These are phyloP conservation scores for Artemisia annua DNA, from an alignment of 129 eudicot species.

Conservation along the genomic window DNA sequence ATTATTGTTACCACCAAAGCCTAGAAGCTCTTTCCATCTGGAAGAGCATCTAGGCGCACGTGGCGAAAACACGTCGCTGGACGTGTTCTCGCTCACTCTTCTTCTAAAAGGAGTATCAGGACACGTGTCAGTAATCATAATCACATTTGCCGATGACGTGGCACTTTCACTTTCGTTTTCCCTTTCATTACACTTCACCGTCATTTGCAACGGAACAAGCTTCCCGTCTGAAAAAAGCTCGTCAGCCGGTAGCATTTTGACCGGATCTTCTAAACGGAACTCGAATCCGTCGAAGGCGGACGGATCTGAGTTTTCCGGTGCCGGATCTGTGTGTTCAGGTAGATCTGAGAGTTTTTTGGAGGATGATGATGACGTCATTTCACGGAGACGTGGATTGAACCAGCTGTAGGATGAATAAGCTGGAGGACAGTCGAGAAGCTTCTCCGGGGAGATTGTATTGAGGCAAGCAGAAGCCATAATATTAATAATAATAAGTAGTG, in stretches of 20 bases:
- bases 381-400: slow-evolving; percentile 56
- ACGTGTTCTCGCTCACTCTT: slow-evolving; percentile 23
- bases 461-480: slow-evolving; percentile 79
- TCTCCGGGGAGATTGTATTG: slow-evolving; percentile 62
- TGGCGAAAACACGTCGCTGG: slow-evolving; percentile 57
- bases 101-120: slow-evolving; percentile 52
- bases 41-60: slow-evolving; percentile 93
- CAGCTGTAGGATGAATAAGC: slow-evolving; percentile 48
- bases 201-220: slow-evolving; percentile 56
- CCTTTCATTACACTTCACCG: slow-evolving; percentile 25
- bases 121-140: slow-evolving; percentile 21
- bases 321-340: slow-evolving; percentile 40
- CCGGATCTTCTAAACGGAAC: slow-evolving; percentile 74
- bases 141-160: not conserved
- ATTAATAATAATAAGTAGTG: not conserved
- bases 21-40: slow-evolving; percentile 83
- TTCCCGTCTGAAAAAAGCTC: slow-evolving; percentile 81
- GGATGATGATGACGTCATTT: not conserved
- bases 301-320: slow-evolving; percentile 39
- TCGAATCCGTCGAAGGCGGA: slow-evolving; percentile 61
- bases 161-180: slow-evolving; percentile 30
- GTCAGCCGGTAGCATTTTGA: slow-evolving; percentile 75
- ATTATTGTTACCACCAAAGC: slow-evolving; percentile 43
- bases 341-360: slow-evolving; percentile 5
- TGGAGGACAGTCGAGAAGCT: slow-evolving; percentile 45